phyloP scores from a whole-genome alignment of 805 yeast species.

The Candida oleophila region DNA sequence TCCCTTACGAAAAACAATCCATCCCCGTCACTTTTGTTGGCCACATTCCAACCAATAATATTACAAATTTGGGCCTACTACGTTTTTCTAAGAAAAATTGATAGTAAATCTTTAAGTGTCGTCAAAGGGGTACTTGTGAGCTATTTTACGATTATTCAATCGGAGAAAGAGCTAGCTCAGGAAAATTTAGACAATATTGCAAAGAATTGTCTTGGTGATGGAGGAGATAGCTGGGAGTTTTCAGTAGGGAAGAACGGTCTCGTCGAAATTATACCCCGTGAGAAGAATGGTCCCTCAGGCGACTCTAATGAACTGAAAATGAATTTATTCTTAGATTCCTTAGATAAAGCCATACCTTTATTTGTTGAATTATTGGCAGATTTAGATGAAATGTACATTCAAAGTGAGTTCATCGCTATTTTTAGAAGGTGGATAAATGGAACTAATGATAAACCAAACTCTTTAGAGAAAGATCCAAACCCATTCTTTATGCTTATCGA shows the following conservation, averaged over 20 bases:
- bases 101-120: constrained; percentile 31
- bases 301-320: constrained; percentile 21
- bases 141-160: constrained; percentile 22
- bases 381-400: constrained; percentile 48
- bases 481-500: constrained; percentile 60
- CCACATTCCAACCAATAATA: constrained; percentile 30
- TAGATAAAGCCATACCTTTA: constrained; percentile 25
- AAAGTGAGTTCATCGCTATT: constrained; percentile 46
- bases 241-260: constrained; percentile 41
- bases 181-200: constrained; percentile 22
- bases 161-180: constrained; percentile 15
- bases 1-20: constrained; percentile 51
- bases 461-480: constrained; percentile 29
- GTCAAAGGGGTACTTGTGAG: constrained; percentile 39
- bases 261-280: constrained; percentile 23
- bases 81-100: constrained; percentile 27
- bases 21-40: constrained; percentile 20
- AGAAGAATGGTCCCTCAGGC: neutral
- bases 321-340: constrained; percentile 22
- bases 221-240: constrained; percentile 39
- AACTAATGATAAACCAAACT: constrained; percentile 5
- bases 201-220: constrained; percentile 30
- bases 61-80: constrained; percentile 46
- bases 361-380: constrained; percentile 46
- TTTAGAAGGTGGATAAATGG: constrained; percentile 60